Evolutionary conservation across 2,329 filamentous ascomycete species (phyloP).

Genomic region (Dothideomycetes sp.): DNA sequence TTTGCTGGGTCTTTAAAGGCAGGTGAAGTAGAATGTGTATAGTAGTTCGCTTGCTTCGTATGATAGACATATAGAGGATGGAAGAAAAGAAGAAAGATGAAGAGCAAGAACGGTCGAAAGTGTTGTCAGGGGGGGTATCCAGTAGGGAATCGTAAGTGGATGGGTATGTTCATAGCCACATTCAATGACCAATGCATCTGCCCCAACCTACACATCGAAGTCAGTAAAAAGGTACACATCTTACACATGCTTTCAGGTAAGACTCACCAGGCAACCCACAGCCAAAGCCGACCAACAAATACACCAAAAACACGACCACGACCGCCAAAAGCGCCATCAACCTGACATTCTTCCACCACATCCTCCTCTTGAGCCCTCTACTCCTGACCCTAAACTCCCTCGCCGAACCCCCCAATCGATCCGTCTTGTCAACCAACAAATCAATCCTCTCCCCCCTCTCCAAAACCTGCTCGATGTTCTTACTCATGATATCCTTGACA

Average conservation of each 20-base stretch:
- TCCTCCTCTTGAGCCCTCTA: constrained; percentile 74
- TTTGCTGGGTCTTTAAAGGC: no score
- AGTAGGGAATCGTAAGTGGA: constrained; percentile 6
- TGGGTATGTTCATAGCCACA: background rate
- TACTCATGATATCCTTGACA: constrained; percentile 84
- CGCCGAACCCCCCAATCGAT: constrained; percentile 77
- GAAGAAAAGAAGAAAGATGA: no score
- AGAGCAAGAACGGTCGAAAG: no score
- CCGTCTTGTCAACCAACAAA: constrained; percentile 91
- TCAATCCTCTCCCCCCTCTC: constrained; percentile 90
- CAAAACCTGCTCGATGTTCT: constrained; percentile 83
- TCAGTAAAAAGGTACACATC: background rate
- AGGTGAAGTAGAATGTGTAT: no score
- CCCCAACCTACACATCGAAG: constrained; percentile 27
- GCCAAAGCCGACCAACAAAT: constrained; percentile 62
- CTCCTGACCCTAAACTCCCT: constrained; percentile 84
- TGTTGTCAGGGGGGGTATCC: no score
- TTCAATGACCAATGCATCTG: constrained; percentile 26
- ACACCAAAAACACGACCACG: constrained; percentile 63
- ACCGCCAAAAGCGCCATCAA: constrained; percentile 72
- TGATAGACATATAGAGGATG: no score
- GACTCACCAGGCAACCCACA: constrained; percentile 54
- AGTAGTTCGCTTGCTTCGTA: no score
- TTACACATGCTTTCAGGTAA: constrained; percentile 22
- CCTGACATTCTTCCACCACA: constrained; percentile 99